Base-by-base conservation (phyloP, 2,329 filamentous ascomycete species). In the Teratosphaeria zuluensis region DNA sequence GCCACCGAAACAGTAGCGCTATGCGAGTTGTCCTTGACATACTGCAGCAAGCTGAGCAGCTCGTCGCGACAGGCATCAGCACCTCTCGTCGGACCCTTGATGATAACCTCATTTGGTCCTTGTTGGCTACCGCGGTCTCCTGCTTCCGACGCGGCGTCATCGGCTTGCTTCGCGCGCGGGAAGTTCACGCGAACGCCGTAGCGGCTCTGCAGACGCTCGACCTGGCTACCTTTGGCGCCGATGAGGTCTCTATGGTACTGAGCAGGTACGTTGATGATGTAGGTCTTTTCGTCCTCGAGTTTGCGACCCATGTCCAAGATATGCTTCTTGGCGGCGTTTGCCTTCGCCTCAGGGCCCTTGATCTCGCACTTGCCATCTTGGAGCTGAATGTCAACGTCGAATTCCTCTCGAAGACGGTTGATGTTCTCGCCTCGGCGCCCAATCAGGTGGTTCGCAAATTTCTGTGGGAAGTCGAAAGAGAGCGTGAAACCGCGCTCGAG, bases 151-250 rank as follows among this genome's bases (percentile, higher is more conserved):
- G 85, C 82, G 58, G 95, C 90, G 60, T 82, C 73, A 55, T 72
- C 73, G 56, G 68, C 68, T 55, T 70, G 67, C 51, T 73, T 76
- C 54, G 81, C 78, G 71, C 91, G 89, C 48, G 94, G 94, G 80
- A 99, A 99, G 77, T 96, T 92, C 67, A 99, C 94, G 63, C 92
- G 86, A 51, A 99, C 94, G 70, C 88, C 87, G 80, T 99, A 96
- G 53, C 92, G 88, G 58, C 87, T 90, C 75, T 99, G 92, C 28
- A 99, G 83, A 65, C 89, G 87, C 76, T 94, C 94, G 70, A 99
- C 92, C 71, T 95, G 89, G 69, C 81, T 84, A 60, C 94, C 94
- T 68, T 89, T 87, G 21, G 89, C 83, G 54, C 94, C 94, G 67
- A 99, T 99, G 58, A 99, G 81, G 72, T 96, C 92, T 61, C 90